These are phyloP conservation scores for Amylostereum areolatum DNA, from an alignment of 1,284 basidiomycete species.

Conservation along the genomic window DNA sequence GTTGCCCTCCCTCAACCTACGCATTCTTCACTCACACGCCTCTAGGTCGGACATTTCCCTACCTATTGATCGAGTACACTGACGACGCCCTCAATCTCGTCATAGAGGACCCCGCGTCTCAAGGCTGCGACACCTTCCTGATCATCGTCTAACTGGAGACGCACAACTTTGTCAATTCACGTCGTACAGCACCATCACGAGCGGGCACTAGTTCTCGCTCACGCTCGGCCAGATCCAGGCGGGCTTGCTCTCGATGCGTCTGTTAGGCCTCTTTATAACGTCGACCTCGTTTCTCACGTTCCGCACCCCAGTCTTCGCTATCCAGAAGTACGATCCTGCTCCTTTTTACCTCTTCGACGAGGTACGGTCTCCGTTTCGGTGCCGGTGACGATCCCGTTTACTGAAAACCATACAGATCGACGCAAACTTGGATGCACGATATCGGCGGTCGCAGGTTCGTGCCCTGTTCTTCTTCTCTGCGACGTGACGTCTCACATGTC, in stretches of 20 bases:
- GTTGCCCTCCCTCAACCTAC: conserved; percentile 82
- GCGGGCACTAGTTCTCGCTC: conserved; percentile 62
- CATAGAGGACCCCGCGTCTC: conserved; percentile 89
- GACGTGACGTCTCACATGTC: conserved; percentile 7
- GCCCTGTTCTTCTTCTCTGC: background rate
- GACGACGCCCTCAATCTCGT: conserved; percentile 82
- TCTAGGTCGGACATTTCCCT: conserved; percentile 82
- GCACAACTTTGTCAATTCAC: conserved; percentile 82
- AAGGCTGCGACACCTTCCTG: conserved; percentile 78
- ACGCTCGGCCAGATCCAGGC: conserved; percentile 85
- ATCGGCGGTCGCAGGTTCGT: conserved; percentile 87
- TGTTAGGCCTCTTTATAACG: no score
- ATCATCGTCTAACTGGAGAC: conserved; percentile 79
- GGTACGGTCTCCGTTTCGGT: conserved; percentile 36
- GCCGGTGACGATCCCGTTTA: no score
- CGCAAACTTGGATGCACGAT: conserved; percentile 96
- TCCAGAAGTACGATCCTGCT: conserved; percentile 98
- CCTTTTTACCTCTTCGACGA: conserved; percentile 99
- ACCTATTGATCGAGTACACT: conserved; percentile 87
- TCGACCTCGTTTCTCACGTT: no score
- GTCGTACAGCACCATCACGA: conserved; percentile 60
- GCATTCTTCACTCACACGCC: conserved; percentile 20
- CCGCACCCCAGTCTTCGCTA: conserved; percentile 97
- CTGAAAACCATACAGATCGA: conserved; percentile 73
- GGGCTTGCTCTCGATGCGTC: no score